Evolutionary conservation across 1,284 basidiomycete genomes (phyloP).

Genomic region (Apiotrichum brassicae): DNA sequence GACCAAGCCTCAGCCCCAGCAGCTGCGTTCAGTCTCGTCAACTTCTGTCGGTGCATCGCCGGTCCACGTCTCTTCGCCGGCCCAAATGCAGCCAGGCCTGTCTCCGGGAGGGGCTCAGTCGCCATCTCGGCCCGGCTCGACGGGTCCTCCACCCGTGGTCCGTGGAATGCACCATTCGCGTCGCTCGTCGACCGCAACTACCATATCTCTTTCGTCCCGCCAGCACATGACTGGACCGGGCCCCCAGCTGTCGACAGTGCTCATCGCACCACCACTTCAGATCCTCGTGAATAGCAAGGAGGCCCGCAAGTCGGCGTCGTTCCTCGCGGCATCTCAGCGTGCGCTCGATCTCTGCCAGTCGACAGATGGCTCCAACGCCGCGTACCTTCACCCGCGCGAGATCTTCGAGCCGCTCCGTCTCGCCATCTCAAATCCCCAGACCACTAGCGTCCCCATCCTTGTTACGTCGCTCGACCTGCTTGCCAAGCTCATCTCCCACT

Average conservation of each 20-base stretch:
- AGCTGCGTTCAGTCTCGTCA: slow-evolving; percentile 9
- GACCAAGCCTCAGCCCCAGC: neutral
- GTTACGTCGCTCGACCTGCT: slow-evolving; percentile 92
- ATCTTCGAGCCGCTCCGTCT: slow-evolving; percentile 88
- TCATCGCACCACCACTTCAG: slow-evolving; percentile 76
- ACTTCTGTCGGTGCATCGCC: slow-evolving; percentile 20
- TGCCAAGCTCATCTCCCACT: slow-evolving; percentile 90
- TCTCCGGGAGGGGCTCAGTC: slow-evolving; percentile 8
- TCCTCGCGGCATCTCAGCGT: slow-evolving; percentile 71
- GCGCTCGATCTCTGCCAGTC: slow-evolving; percentile 79
- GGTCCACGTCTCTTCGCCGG: slow-evolving; percentile 20
- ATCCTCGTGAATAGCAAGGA: slow-evolving; percentile 82
- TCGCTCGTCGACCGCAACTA: slow-evolving; percentile 31
- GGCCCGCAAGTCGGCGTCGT: slow-evolving; percentile 71
- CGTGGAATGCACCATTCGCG: slow-evolving; percentile 25
- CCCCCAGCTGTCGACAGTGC: slow-evolving; percentile 47
- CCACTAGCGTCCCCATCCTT: slow-evolving; percentile 81
- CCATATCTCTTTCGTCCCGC: slow-evolving; percentile 28
- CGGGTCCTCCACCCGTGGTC: neutral
- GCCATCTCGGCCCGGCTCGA: slow-evolving; percentile 23
- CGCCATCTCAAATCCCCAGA: slow-evolving; percentile 69
- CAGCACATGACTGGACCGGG: slow-evolving; percentile 10
- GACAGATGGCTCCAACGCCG: slow-evolving; percentile 53
- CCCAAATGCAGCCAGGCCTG: neutral
- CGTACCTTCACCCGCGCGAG: slow-evolving; percentile 58